These are phyloP conservation scores for Neonectria faginata DNA, from an alignment of 2,329 filamentous ascomycete genomes.

Conservation along the genomic window DNA sequence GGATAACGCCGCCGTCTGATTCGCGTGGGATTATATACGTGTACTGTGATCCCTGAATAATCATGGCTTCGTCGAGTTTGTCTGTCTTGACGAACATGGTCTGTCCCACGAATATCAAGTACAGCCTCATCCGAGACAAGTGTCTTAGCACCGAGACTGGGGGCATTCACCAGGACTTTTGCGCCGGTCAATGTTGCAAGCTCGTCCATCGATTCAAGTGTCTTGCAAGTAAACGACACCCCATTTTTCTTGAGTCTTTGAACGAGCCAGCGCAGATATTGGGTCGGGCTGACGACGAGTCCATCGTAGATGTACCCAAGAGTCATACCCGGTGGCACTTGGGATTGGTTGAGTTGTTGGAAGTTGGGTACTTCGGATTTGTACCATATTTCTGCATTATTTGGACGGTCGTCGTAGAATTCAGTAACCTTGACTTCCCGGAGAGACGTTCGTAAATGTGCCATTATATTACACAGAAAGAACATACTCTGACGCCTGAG, in stretches of 20 bases:
- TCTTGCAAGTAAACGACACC: not conserved
- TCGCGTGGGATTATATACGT: conserved; percentile 18
- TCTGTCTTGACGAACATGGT: conserved; percentile 24
- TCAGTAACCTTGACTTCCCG: not conserved
- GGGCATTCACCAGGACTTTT: not conserved
- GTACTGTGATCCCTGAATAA: conserved; percentile 16
- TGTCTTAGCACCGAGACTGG: conserved; percentile 2
- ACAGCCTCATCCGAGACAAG: conserved; percentile 1
- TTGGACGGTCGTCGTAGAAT: not conserved
- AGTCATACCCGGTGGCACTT: not conserved
- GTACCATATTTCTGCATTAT: not conserved
- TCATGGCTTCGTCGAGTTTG: conserved; percentile 2
- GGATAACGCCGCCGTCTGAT: conserved; percentile 10
- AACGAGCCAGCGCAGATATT: conserved; percentile 6
- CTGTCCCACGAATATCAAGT: conserved; percentile 9
- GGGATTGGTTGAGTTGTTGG: not conserved
- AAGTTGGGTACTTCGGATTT: not conserved
- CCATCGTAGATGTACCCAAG: conserved; percentile 10
- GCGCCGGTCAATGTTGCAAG: not conserved
- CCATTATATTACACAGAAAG: not conserved
- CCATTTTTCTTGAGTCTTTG: not conserved
- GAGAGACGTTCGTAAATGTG: not conserved
- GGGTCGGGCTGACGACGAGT: conserved; percentile 1
- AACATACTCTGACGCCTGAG: not conserved
- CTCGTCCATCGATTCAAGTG: not conserved